These are phyloP conservation scores for Roridomyces roridus DNA, from an alignment of 768 basidiomycete genomes.

Conservation along the genomic window DNA sequence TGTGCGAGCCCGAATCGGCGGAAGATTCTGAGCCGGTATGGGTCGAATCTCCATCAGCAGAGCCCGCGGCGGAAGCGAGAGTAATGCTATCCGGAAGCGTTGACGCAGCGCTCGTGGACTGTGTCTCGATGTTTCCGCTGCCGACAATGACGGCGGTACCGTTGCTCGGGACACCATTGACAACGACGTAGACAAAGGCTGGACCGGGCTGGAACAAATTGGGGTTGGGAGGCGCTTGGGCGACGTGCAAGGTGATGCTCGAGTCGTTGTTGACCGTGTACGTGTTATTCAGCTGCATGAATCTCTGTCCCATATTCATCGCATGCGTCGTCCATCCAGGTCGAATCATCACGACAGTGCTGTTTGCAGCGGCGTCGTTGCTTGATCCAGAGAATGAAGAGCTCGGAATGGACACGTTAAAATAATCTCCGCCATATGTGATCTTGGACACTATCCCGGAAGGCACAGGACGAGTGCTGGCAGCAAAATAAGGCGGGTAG, in stretches of 20 bases:
- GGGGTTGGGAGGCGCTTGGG: conserved; percentile 84
- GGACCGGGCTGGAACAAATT: conserved; percentile 92
- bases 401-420: conserved; percentile 75
- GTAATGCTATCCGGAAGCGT: conserved; percentile 58
- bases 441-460: conserved; percentile 75
- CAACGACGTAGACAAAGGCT: conserved; percentile 79
- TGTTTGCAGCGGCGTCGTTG: conserved; percentile 75
- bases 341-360: conserved; percentile 81
- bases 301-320: conserved; percentile 89
- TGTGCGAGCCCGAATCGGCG: conserved; percentile 13
- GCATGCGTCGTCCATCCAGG: conserved; percentile 86
- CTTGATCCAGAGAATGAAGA: conserved; percentile 69
- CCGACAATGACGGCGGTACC: conserved; percentile 82
- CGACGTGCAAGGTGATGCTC: conserved; percentile 77
- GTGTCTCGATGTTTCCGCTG: conserved; percentile 75
- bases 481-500: conserved; percentile 89
- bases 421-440: conserved; percentile 81
- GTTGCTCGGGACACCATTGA: conserved; percentile 85
- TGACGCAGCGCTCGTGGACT: conserved; percentile 54
- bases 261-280: conserved; percentile 84
- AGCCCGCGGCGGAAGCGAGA: conserved; percentile 48
- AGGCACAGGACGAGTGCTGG: conserved; percentile 70
- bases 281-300: conserved; percentile 83
- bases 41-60: conserved; percentile 32
- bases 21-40: conserved; percentile 18